Evolutionary conservation across 345 rosid genomes (phyloP).

Genomic region (Lepidium africanum): DNA sequence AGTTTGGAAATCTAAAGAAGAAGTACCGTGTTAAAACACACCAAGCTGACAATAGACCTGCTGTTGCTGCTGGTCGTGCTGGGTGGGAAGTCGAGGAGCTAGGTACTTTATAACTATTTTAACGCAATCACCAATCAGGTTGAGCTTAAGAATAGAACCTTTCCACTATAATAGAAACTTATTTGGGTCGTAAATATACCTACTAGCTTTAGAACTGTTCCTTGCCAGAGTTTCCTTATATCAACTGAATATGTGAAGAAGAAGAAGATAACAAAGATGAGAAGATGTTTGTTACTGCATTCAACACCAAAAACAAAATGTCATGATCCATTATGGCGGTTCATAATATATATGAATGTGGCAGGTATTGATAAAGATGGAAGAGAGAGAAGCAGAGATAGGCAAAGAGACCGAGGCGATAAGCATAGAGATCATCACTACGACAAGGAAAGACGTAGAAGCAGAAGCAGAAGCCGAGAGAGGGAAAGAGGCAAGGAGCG

Average conservation of each 20-base stretch:
- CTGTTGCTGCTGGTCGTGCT: constrained; percentile 87
- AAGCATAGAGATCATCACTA: constrained; percentile 46
- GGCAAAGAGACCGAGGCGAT: constrained; percentile 68
- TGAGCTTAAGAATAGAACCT: background rate
- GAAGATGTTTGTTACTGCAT: background rate
- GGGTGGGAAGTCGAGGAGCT: constrained; percentile 97
- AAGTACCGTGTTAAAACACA: constrained; percentile 85
- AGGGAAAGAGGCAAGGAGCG: constrained; percentile 42
- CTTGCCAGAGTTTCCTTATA: background rate
- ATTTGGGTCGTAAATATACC: background rate
- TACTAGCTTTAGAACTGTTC: background rate
- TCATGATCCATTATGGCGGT: background rate
- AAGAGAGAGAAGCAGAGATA: constrained; percentile 80
- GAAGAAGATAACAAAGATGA: background rate
- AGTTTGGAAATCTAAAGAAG: constrained; percentile 96
- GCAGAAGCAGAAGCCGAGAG: constrained; percentile 57
- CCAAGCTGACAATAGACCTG: constrained; percentile 58
- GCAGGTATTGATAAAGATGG: constrained; percentile 69
- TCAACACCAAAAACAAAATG: background rate
- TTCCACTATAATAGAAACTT: background rate
- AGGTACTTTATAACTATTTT: constrained; percentile 30
- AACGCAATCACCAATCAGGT: background rate
- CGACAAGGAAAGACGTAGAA: constrained; percentile 56
- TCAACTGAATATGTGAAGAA: background rate
- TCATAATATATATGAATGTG: background rate